Evolutionary conservation across 1,139 yeast species (phyloP).

Genomic region (Zhuliangozyma blackwelliae): DNA sequence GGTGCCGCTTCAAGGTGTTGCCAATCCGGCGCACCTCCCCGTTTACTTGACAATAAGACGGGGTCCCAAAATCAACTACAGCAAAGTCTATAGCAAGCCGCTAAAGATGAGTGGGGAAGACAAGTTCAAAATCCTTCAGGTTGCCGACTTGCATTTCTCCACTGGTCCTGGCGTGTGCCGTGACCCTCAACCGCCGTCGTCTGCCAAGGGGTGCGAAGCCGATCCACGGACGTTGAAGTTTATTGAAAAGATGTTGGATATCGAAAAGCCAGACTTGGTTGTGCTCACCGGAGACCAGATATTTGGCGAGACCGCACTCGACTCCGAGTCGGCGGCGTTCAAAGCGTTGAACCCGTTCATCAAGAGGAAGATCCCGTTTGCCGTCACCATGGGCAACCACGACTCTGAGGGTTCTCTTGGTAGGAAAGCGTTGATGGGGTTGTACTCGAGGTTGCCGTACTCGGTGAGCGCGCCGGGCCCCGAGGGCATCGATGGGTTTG

Average conservation of each 20-base stretch:
- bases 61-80: constrained; percentile 22
- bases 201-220: constrained; percentile 55
- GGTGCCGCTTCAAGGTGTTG: constrained; percentile 21
- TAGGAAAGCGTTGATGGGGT: constrained; percentile 57
- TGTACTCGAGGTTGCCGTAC: constrained; percentile 58
- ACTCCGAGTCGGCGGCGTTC: constrained; percentile 70
- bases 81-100: constrained; percentile 14
- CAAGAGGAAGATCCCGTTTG: constrained; percentile 66
- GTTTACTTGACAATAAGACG: constrained; percentile 29
- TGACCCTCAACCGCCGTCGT: constrained; percentile 56
- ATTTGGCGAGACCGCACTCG: constrained; percentile 66
- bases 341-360: constrained; percentile 77
- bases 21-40: constrained; percentile 16
- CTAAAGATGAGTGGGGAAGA: constrained; percentile 32
- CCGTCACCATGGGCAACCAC: constrained; percentile 58
- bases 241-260: constrained; percentile 57
- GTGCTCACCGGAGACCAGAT: constrained; percentile 87
- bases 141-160: constrained; percentile 82
- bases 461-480: constrained; percentile 65
- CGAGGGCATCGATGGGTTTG: constrained; percentile 64
- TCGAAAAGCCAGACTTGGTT: constrained; percentile 75
- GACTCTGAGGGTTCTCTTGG: constrained; percentile 74
- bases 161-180: constrained; percentile 74
- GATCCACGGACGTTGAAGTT: constrained; percentile 66
- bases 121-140: constrained; percentile 71